Conservation (phyloP, 805 yeast species). For the Cyberlindnera meyerae region DNA sequence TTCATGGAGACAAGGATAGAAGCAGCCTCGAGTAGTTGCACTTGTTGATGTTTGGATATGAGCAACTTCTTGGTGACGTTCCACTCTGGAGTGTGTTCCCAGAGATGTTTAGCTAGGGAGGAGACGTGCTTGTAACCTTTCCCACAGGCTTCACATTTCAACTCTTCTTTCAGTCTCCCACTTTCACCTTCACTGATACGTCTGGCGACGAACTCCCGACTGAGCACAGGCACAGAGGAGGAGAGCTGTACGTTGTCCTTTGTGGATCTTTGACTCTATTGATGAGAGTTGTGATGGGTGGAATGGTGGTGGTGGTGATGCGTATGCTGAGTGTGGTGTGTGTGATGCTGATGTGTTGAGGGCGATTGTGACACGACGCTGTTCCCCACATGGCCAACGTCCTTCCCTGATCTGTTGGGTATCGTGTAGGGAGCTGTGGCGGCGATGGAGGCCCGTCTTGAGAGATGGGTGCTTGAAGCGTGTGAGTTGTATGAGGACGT, state of each 20-base stretch:
- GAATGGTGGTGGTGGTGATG: constrained; percentile 1
- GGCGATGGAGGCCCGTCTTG: constrained; percentile 32
- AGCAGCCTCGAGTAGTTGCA: constrained; percentile 25
- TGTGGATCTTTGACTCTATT: too few species aligned
- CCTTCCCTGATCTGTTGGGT: constrained; percentile 20
- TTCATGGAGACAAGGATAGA: constrained; percentile 24
- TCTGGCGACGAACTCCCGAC: constrained; percentile 72
- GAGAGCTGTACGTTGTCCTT: constrained; percentile 9
- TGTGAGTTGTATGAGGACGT: constrained; percentile 11
- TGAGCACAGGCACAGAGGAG: constrained; percentile 37
- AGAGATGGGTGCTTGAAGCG: constrained; percentile 15
- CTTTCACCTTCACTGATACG: constrained; percentile 83
- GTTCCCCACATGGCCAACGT: too few species aligned
- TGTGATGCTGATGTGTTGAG: constrained; percentile 10
- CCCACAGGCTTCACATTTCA: constrained; percentile 87
- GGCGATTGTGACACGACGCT: constrained; percentile 7
- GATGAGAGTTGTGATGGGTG: too few species aligned
- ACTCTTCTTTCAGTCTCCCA: constrained; percentile 76
- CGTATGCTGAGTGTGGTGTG: constrained; percentile 3
- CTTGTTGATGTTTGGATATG: constrained; percentile 38
- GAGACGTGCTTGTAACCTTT: constrained; percentile 87
- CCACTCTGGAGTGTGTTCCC: constrained; percentile 97
- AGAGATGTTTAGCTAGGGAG: constrained; percentile 80
- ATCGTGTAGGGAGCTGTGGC: constrained; percentile 36
- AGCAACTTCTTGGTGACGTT: constrained; percentile 74